phyloP scores from a whole-genome alignment of 768 basidiomycete genomes.

The Crepidotus variabilis region DNA sequence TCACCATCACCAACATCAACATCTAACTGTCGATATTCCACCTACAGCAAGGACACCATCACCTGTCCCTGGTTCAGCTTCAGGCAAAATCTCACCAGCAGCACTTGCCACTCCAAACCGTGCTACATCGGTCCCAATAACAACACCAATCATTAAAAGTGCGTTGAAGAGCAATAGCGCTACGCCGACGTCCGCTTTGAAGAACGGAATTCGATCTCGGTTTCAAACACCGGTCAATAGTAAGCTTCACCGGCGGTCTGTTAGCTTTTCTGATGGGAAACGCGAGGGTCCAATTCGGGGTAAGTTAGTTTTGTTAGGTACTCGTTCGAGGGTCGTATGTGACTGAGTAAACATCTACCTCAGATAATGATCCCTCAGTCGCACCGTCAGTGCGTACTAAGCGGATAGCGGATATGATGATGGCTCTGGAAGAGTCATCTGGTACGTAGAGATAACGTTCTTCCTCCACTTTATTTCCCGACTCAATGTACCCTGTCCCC shows the following conservation, averaged over 20 bases:
- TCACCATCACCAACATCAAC: background rate
- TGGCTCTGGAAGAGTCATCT: slow-evolving; percentile 58
- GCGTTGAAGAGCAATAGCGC: slow-evolving; percentile 38
- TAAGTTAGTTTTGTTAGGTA: slow-evolving; percentile 4
- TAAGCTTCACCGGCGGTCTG: slow-evolving; percentile 66
- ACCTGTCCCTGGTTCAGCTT: background rate
- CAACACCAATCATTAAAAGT: slow-evolving; percentile 39
- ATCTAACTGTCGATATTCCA: background rate
- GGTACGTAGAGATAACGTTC: slow-evolving; percentile 37
- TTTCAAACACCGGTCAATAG: slow-evolving; percentile 53
- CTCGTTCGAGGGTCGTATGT: background rate
- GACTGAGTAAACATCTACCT: background rate
- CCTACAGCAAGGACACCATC: background rate
- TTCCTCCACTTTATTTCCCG: background rate
- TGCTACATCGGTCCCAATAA: slow-evolving; percentile 11
- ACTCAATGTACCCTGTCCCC: background rate
- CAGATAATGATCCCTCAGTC: slow-evolving; percentile 22
- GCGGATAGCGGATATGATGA: slow-evolving; percentile 78
- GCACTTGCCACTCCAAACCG: slow-evolving; percentile 23
- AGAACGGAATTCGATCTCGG: slow-evolving; percentile 43
- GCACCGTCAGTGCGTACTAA: slow-evolving; percentile 69
- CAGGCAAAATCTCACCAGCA: slow-evolving; percentile 3
- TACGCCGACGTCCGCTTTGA: slow-evolving; percentile 61
- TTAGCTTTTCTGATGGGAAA: slow-evolving; percentile 96
- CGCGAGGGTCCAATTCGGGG: slow-evolving; percentile 85